Evolutionary conservation across 192 early-diverging fungal genomes (phyloP).

Genomic region (Coemansia sp.): DNA sequence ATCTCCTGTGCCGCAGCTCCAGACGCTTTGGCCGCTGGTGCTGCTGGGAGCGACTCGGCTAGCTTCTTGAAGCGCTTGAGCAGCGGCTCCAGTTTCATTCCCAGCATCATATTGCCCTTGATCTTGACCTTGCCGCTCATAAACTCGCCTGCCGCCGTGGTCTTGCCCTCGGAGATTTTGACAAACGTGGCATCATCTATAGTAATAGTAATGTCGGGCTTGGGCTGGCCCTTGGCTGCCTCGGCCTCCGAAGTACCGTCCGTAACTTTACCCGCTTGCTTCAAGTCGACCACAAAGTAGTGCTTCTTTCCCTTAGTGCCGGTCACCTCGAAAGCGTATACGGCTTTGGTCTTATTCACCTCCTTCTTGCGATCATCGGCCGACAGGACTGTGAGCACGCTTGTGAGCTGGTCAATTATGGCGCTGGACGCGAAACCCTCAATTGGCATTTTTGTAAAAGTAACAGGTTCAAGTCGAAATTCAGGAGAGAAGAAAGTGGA

Average conservation of each 20-base stretch:
- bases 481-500: background rate
- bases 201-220: slow-evolving; percentile 77
- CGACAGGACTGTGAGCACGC: slow-evolving; percentile 33
- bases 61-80: slow-evolving; percentile 59
- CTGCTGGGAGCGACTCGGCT: slow-evolving; percentile 44
- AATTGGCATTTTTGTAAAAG: slow-evolving; percentile 30
- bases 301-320: slow-evolving; percentile 68
- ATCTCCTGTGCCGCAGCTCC: slow-evolving; percentile 36
- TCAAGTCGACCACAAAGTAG: slow-evolving; percentile 85
- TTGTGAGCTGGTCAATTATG: slow-evolving; percentile 44
- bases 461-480: background rate
- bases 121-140: slow-evolving; percentile 90
- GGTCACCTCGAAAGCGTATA: slow-evolving; percentile 82
- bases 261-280: slow-evolving; percentile 68
- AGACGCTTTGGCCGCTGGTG: slow-evolving; percentile 8
- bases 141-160: slow-evolving; percentile 88
- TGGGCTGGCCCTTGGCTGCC: slow-evolving; percentile 59
- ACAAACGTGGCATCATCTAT: slow-evolving; percentile 78
- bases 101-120: slow-evolving; percentile 74
- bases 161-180: slow-evolving; percentile 77
- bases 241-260: slow-evolving; percentile 56
- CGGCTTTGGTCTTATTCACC: slow-evolving; percentile 66
- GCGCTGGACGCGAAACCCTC: slow-evolving; percentile 45
- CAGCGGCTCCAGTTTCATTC: slow-evolving; percentile 69
- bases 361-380: slow-evolving; percentile 52